Evolutionary conservation across 2,329 filamentous ascomycete species (phyloP).

Genomic region (Nakataea oryzae): DNA sequence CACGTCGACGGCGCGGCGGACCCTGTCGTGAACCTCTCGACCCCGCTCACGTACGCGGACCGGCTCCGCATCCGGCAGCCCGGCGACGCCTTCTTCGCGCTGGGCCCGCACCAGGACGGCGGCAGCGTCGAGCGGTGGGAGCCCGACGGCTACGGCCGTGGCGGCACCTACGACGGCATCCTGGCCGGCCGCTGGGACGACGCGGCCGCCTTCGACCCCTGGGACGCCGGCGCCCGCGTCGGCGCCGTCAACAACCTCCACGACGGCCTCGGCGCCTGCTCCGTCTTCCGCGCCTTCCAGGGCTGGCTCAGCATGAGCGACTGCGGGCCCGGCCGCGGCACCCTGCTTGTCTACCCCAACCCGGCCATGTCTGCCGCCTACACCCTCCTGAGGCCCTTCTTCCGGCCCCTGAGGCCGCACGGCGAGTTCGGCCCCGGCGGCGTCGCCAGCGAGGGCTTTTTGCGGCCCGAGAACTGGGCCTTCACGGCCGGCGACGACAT

Average conservation of each 20-base stretch:
- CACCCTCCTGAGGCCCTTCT: conserved; percentile 75
- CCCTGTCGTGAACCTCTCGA: conserved; percentile 11
- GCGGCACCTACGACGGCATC: conserved; percentile 62
- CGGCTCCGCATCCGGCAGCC: conserved; percentile 62
- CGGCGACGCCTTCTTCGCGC: conserved; percentile 58
- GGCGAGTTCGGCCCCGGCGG: conserved; percentile 9
- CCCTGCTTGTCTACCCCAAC: conserved; percentile 72
- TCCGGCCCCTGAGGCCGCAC: conserved; percentile 36
- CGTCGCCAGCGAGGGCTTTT: conserved; percentile 16
- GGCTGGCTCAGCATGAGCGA: conserved; percentile 76
- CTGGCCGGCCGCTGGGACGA: conserved; percentile 68
- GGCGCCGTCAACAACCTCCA: conserved; percentile 65
- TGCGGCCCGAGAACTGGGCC: conserved; percentile 29
- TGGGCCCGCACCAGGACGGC: conserved; percentile 65
- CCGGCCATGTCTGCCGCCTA: conserved; percentile 69
- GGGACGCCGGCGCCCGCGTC: conserved; percentile 63
- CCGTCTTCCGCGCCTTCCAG: conserved; percentile 81
- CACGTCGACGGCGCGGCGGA: conserved; percentile 30
- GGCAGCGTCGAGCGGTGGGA: conserved; percentile 72
- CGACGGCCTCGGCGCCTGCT: conserved; percentile 70
- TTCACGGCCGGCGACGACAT: conserved; percentile 14
- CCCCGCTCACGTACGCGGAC: conserved; percentile 60
- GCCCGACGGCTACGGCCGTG: conserved; percentile 51
- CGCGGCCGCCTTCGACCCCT: conserved; percentile 54
- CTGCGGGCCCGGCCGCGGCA: conserved; percentile 66